Percentiles rank a stretch among this genome's conserved stretches.
phyloP scores from a whole-genome alignment of 2,329 filamentous ascomycete species.

The Fusarium sacchari region DNA sequence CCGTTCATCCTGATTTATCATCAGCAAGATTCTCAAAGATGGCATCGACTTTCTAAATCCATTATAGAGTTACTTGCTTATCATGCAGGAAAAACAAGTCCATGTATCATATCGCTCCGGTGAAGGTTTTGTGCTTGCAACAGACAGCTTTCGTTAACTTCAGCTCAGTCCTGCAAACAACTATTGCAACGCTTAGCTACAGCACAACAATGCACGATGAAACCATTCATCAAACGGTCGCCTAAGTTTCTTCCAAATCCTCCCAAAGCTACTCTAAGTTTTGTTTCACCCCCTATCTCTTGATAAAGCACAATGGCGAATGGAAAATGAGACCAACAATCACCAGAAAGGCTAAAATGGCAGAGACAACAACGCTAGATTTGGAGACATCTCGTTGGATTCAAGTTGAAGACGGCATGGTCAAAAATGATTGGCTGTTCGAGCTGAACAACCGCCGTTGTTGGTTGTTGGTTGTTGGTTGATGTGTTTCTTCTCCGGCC shows the following conservation, averaged over 20 bases:
- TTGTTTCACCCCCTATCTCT: neutral
- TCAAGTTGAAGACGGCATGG: neutral
- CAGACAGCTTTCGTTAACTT: rapidly evolving
- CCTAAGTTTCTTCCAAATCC: neutral
- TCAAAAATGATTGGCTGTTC: neutral
- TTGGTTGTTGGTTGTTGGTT: conserved; percentile 17
- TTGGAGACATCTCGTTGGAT: neutral
- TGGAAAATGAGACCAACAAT: neutral
- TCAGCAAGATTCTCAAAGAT: neutral
- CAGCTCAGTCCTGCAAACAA: rapidly evolving
- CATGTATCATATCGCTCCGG: too few species aligned
- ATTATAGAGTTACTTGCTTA: too few species aligned
- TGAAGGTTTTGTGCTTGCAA: too few species aligned
- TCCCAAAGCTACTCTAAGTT: rapidly evolving
- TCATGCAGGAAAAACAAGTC: too few species aligned
- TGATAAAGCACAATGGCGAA: neutral
- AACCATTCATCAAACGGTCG: neutral
- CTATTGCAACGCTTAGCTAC: neutral
- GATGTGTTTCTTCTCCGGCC: neutral
- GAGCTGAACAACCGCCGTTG: neutral
- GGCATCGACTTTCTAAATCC: neutral
- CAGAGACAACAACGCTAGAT: neutral
- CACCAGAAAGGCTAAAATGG: too few species aligned
- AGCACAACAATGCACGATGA: too few species aligned
- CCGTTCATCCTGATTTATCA: conserved; percentile 51